Evolutionary conservation across 208 protist genomes (phyloP), one percentile per base, ranked within the genome.

Genomic region (Naegleria lovaniensis): DNA sequence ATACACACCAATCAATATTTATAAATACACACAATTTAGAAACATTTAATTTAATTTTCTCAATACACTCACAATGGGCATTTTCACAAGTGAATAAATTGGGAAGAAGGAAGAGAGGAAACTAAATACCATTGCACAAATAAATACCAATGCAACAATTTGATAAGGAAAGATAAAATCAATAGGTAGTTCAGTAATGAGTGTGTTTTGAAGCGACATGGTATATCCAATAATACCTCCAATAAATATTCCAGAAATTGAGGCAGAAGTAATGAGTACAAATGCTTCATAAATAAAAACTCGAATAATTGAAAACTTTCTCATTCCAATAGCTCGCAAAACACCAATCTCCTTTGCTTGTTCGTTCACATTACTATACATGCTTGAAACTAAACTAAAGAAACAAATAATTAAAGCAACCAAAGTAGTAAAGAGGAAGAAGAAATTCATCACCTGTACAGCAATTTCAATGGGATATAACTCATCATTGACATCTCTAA

Each of bases 271-370:
- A 7, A 99, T 96, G 22, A 99, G 92, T 5, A 98, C 85, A 89
- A 99, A 98, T 25, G 97, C 95, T 91, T 99, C 98, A 92, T 97
- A 98, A n/a, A 98, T 91, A 92, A 97, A 99, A 43, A 99, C 94
- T 89, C 97, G 93, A 59, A 96, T 94, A 3, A 98, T 93, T 89
- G 95, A 94, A 19, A 91, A 94, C 43, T 94, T 93, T 0, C 92
- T 92, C 88, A 97, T 94, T 59, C 98, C 98, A 52, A 99, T 89
- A 40, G 97, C 97, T 25, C 97, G 92, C 43, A 98, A 94, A 36
- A 98, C 93, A 76, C 96, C 98, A 91, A 99, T 98, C 90, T 99
- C 97, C 93, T 99, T 99, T 19, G 95, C 95, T 89, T 97, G 96
- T 88, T 98, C 94, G 51, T 97, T 91, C 86, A 98, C 95, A 93